A percentile compares a stretch with the other conserved stretches of the same genome.
These are phyloP conservation scores for Logfia minima DNA, from an alignment of 129 eudicot species.

Conservation along the genomic window DNA sequence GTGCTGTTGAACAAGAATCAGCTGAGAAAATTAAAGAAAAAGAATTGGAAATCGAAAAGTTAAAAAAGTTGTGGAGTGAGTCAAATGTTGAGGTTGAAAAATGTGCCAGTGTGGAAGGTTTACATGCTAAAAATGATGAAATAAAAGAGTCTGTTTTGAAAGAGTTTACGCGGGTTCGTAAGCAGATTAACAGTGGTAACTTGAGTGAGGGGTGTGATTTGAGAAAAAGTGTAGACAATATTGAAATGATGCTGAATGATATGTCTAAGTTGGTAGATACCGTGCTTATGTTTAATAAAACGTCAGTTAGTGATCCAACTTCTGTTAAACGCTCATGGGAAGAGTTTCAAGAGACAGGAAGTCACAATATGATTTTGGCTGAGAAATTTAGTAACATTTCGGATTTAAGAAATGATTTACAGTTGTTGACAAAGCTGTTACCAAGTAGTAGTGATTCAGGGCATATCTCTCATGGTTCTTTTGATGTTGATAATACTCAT, in stretches of 20 bases:
- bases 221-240: conserved; percentile 39
- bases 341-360: conserved; percentile 47
- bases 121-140: conserved; percentile 38
- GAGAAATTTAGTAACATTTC: conserved; percentile 60
- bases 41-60: conserved; percentile 55
- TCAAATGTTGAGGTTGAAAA: conserved; percentile 16
- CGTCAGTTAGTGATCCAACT: conserved; percentile 41
- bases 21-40: conserved; percentile 56
- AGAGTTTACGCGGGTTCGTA: conserved; percentile 52
- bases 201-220: conserved; percentile 43
- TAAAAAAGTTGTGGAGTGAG: conserved; percentile 32
- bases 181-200: conserved; percentile 56
- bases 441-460: conserved; percentile 47
- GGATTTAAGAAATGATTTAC: conserved; percentile 49
- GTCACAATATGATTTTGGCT: conserved; percentile 41
- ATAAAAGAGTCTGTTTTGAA: conserved; percentile 48
- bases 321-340: conserved; percentile 37
- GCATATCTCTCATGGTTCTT: conserved; percentile 58
- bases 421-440: conserved; percentile 54
- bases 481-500: conserved; percentile 55
- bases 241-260: conserved; percentile 47
- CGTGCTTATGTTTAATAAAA: conserved; percentile 39
- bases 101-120: conserved; percentile 20
- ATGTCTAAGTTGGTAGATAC: conserved; percentile 43
- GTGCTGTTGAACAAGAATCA: conserved; percentile 77